These are phyloP conservation scores for Mortierella hygrophila DNA, from an alignment of 192 early-diverging fungal species.

Conservation along the genomic window DNA sequence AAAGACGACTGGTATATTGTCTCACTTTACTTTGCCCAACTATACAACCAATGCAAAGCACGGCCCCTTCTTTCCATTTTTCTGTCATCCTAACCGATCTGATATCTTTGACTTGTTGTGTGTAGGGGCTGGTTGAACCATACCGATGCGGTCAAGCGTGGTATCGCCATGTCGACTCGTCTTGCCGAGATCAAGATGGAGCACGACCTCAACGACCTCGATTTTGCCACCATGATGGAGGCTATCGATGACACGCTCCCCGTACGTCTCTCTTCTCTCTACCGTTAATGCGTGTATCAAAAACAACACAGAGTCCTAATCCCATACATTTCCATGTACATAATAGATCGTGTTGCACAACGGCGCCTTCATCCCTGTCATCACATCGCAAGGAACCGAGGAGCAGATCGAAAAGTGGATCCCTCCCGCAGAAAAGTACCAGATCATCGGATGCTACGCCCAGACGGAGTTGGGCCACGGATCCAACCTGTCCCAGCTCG, in stretches of 20 bases:
- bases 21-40: not conserved
- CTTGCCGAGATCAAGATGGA: slow-evolving; percentile 40
- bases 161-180: slow-evolving; percentile 32
- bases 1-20: slow-evolving; percentile 33
- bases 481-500: slow-evolving; percentile 83
- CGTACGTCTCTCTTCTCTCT: not conserved
- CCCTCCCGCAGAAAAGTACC: slow-evolving; percentile 69
- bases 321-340: not conserved
- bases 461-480: slow-evolving; percentile 79
- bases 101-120: not conserved
- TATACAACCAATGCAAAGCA: not conserved
- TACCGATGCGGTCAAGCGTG: slow-evolving; percentile 34
- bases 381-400: slow-evolving; percentile 72
- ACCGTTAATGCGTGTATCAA: not conserved
- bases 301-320: not conserved
- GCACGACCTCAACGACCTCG: slow-evolving; percentile 28
- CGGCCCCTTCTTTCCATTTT: not conserved
- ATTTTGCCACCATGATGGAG: slow-evolving; percentile 33
- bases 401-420: slow-evolving; percentile 81
- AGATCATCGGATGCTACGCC: slow-evolving; percentile 85
- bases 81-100: not conserved
- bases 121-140: slow-evolving; percentile 34
- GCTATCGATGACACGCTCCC: slow-evolving; percentile 25
- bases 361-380: slow-evolving; percentile 79
- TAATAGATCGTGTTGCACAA: slow-evolving; percentile 24